Percentiles rank a stretch among this genome's conserved stretches.
Evolutionary conservation across 1,139 yeast genomes (phyloP).

Genomic region (Sugiyamaella xylanicola): DNA sequence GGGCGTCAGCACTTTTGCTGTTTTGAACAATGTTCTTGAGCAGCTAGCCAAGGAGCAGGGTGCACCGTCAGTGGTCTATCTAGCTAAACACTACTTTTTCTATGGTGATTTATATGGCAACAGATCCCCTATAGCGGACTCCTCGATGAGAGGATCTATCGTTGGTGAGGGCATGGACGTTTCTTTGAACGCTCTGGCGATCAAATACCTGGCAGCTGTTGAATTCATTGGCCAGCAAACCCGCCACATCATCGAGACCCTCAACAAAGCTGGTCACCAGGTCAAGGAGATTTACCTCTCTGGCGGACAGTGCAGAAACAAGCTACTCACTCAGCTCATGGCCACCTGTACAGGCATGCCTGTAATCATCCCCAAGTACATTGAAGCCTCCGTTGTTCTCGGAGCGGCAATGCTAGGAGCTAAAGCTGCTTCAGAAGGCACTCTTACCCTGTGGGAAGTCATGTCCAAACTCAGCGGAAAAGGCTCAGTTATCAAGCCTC

Average conservation of each 20-base stretch:
- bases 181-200: conserved; percentile 79
- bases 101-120: conserved; percentile 98
- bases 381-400: conserved; percentile 95
- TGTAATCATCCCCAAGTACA: conserved; percentile 88
- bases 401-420: conserved; percentile 96
- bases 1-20: conserved; percentile 77
- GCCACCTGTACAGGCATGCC: conserved; percentile 94
- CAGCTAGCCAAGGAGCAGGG: conserved; percentile 57
- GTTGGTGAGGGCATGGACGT: conserved; percentile 92
- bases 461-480: conserved; percentile 85
- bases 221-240: conserved; percentile 98
- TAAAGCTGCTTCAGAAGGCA: conserved; percentile 62
- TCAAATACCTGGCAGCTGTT: conserved; percentile 88
- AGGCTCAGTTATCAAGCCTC: conserved; percentile 76
- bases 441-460: conserved; percentile 66
- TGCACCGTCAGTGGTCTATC: conserved; percentile 71
- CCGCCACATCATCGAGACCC: conserved; percentile 85
- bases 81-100: conserved; percentile 83
- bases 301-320: conserved; percentile 96
- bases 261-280: conserved; percentile 77
- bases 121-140: conserved; percentile 94
- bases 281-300: conserved; percentile 80
- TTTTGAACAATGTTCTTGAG: conserved; percentile 73
- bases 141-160: conserved; percentile 88
- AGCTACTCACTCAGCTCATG: conserved; percentile 79